Evolutionary conservation across 306 rosid species (phyloP).

Genomic region (Glycyrrhiza uralensis): DNA sequence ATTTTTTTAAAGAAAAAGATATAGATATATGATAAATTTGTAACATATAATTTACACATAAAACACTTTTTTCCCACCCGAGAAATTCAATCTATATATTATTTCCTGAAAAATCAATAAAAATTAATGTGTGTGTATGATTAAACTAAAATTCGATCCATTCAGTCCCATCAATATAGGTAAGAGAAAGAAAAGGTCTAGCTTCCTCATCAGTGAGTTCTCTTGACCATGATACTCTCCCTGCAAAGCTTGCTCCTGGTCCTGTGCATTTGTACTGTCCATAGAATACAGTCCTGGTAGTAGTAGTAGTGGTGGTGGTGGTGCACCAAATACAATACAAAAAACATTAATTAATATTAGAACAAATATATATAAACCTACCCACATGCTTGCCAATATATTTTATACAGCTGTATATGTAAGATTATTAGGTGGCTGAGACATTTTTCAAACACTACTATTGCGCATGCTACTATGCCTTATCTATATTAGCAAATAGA

Average conservation of each 20-base stretch:
- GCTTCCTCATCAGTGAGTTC: constrained; percentile 92
- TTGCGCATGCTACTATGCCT: constrained; percentile 9
- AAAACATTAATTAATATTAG: neutral
- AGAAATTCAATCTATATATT: neutral
- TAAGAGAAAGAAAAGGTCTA: constrained; percentile 81
- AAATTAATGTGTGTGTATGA: neutral
- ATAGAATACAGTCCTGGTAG: constrained; percentile 85
- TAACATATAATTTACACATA: constrained; percentile 4
- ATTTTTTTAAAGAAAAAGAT: too few species aligned
- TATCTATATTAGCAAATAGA: constrained; percentile 1
- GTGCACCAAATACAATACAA: neutral
- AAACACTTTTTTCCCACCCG: neutral
- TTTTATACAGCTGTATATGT: constrained; percentile 19
- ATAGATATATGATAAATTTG: too few species aligned
- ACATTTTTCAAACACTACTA: neutral
- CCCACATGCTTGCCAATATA: constrained; percentile 25
- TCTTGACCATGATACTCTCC: constrained; percentile 94
- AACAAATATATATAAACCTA: constrained; percentile 7
- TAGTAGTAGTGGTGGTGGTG: neutral
- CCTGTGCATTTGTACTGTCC: constrained; percentile 98
- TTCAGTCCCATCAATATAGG: constrained; percentile 83
- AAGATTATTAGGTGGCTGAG: constrained; percentile 25
- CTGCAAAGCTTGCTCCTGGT: constrained; percentile 76
- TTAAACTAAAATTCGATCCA: constrained; percentile 57
- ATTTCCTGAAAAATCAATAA: neutral